phyloP scores from a whole-genome alignment of 1,284 basidiomycete genomes.

The Salmacisia buchloeana region DNA sequence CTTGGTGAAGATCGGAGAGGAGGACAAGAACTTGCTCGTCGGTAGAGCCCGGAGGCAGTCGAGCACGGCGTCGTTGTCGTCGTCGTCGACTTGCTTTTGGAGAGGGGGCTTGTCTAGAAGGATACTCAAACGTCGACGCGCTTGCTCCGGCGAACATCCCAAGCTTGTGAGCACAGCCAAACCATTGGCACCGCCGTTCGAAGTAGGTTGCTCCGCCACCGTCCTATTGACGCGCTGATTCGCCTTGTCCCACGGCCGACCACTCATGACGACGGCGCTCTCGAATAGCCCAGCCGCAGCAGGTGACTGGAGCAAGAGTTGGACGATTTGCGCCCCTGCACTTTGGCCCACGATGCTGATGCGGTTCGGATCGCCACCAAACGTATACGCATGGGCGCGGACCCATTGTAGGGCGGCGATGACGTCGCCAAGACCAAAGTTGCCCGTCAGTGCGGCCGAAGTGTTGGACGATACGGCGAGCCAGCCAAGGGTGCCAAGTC shows the following conservation, averaged over 20 bases:
- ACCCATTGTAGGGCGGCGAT: slow-evolving; percentile 17
- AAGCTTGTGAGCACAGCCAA: background rate
- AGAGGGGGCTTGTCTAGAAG: background rate
- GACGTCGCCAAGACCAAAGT: slow-evolving; percentile 15
- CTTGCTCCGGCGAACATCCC: background rate
- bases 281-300: slow-evolving; percentile 12
- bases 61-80: slow-evolving; percentile 18
- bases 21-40: slow-evolving; percentile 15
- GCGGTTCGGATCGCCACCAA: slow-evolving; percentile 15
- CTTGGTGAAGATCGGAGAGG: background rate
- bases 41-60: slow-evolving; percentile 24
- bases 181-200: background rate
- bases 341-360: slow-evolving; percentile 16
- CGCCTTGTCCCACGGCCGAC: background rate
- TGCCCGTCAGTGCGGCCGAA: background rate
- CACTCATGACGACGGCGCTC: background rate
- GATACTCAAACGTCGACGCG: background rate
- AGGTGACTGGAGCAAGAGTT: slow-evolving; percentile 2
- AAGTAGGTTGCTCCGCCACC: background rate
- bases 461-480: slow-evolving; percentile 14
- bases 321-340: slow-evolving; percentile 14
- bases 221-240: background rate
- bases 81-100: background rate
- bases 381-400: slow-evolving; percentile 6
- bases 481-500: slow-evolving; percentile 44